A percentile compares a stretch with the other conserved stretches of the same genome.
phyloP scores from a whole-genome alignment of 2,329 filamentous ascomycete genomes.

The Trichoderma oligosporum region DNA sequence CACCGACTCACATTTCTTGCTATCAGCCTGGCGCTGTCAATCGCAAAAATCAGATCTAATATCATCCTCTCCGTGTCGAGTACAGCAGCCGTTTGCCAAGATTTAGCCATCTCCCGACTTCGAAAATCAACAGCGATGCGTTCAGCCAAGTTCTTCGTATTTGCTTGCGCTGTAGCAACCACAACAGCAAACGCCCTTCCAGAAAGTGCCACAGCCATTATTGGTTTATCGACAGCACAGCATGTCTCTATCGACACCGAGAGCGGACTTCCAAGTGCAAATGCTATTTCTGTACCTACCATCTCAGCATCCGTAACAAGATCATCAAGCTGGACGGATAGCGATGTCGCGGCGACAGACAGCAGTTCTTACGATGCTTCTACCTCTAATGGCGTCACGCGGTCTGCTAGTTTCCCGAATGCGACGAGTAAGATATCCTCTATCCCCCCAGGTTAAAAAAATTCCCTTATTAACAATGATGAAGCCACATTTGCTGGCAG shows the following conservation, averaged over 20 bases:
- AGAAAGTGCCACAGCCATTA: not conserved
- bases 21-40: conserved; percentile 15
- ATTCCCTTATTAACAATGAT: not conserved
- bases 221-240: conserved; percentile 1
- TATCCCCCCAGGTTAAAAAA: not conserved
- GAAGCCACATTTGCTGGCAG: conserved; percentile 11
- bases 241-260: not conserved
- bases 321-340: not conserved
- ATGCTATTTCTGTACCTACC: not conserved
- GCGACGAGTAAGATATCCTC: conserved; percentile 14
- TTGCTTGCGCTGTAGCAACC: conserved; percentile 20
- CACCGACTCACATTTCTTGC: not conserved
- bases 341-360: not conserved
- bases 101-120: not conserved
- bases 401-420: conserved; percentile 8
- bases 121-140: conserved; percentile 22
- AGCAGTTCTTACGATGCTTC: not conserved
- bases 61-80: conserved; percentile 10
- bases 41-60: not conserved
- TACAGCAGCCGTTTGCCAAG: conserved; percentile 11
- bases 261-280: not conserved
- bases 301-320: conserved; percentile 8
- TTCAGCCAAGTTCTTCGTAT: conserved; percentile 19
- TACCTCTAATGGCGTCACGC: conserved; percentile 6
- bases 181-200: conserved; percentile 13